Base-by-base conservation (phyloP, 192 early-diverging fungal species). In the Geosiphon pyriformis region DNA sequence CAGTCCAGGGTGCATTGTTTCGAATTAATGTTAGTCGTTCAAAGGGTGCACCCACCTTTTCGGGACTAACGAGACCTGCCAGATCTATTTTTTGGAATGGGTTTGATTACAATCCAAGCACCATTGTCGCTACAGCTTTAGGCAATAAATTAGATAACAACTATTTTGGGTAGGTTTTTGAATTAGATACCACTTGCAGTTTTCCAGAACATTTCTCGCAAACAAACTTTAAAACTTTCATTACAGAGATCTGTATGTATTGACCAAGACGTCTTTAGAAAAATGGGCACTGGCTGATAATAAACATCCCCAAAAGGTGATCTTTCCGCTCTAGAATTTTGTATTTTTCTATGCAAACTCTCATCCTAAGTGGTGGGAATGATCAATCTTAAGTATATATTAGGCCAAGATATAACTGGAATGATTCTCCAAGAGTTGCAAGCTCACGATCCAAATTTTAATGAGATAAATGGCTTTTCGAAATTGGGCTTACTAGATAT, bases 401-500 rank as follows among this genome's bases (percentile, higher is more conserved):
- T n/a, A 18, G 48, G 61, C 12, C 30, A 64, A 33, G 61, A 64
- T 33, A 64, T 64, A 12, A 29, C 33, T 25, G 17, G 33, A 20
- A 52, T 22, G 27, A 64, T 64, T 12, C 23, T 51, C 15, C 48
- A 53, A 64, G 31, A 46, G 26, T 34, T 67, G 30, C 23, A 8
- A 50, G 3, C 0, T 3, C 30, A 23, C 54, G 64, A 67, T 57
- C 26, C 20, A 27, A 33, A 27, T 20, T 22, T 67, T 18, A 17
- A 51, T 25, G 37, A 67, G 8, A n/a, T 25, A 4, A 42, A 47
- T 42, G 17, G 29, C 10, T 17, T 56, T n/a, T n/a, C n/a, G n/a
- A n/a, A n/a, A n/a, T n/a, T n/a, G 7, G 65, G 47, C n/a, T n/a
- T 67, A 57, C 29, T 67, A 11, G 65, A 67, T 26, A 57, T 67